phyloP scores from a whole-genome alignment of 257 asterid genomes.

The Solanum chiquidenum region DNA sequence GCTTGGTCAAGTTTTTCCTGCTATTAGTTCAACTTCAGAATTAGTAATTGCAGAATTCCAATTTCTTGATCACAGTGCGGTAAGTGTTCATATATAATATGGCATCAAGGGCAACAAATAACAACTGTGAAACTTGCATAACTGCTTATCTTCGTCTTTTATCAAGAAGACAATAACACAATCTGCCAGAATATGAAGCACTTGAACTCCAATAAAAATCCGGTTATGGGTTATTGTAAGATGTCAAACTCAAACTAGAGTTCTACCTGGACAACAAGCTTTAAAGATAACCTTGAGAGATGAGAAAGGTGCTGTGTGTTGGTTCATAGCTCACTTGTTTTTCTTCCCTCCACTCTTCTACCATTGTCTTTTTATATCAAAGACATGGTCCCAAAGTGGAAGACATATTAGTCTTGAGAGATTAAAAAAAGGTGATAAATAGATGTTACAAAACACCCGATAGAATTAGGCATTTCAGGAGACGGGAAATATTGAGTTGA shows the following conservation, averaged over 20 bases:
- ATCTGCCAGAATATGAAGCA: not conserved
- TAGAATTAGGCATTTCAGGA: not conserved
- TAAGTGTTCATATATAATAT: not conserved
- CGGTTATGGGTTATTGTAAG: not conserved
- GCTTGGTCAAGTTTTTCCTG: slow-evolving; percentile 57
- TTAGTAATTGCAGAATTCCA: not conserved
- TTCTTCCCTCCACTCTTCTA: not conserved
- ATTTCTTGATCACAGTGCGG: not conserved
- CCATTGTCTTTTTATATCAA: not conserved
- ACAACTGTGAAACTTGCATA: not conserved
- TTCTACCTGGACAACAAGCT: not conserved
- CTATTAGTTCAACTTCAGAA: slow-evolving; percentile 7
- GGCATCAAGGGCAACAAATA: not conserved
- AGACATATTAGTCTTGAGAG: not conserved
- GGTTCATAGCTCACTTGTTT: not conserved
- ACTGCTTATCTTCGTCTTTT: not conserved
- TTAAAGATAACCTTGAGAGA: not conserved
- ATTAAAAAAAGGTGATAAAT: not conserved
- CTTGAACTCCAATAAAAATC: not conserved
- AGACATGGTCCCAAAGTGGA: not conserved
- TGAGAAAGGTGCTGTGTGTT: not conserved
- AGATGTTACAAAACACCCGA: not conserved
- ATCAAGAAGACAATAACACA: not conserved
- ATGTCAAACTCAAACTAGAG: not conserved
- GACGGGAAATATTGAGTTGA: not conserved